Evolutionary conservation across 192 early-diverging fungal genomes (phyloP).

Genomic region (Jimgerdemannia flammicorona): DNA sequence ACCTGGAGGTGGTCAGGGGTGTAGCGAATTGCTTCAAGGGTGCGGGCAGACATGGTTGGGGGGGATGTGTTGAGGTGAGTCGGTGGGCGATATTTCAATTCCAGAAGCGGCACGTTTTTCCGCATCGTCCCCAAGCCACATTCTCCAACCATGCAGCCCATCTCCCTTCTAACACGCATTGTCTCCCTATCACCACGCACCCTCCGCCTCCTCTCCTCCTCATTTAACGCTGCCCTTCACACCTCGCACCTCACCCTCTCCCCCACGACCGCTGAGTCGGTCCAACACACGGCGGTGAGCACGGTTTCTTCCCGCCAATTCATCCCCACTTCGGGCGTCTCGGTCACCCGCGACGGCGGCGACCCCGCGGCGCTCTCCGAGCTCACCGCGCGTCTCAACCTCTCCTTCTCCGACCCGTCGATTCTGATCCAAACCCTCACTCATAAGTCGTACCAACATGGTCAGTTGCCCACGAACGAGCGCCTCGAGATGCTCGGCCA

Average conservation of each 20-base stretch:
- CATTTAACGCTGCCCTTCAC: background rate
- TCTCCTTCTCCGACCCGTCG: conserved; percentile 24
- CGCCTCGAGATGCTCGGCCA: conserved; percentile 24
- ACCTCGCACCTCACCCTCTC: background rate
- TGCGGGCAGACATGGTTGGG: conserved; percentile 8
- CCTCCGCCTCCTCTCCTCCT: background rate
- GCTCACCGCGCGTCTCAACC: background rate
- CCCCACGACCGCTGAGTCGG: background rate
- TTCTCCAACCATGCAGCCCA: background rate
- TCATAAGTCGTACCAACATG: conserved; percentile 46
- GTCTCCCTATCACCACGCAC: background rate
- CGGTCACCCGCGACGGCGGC: background rate
- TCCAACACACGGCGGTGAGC: too few species aligned
- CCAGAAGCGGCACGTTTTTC: too few species aligned
- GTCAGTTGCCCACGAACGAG: conserved; percentile 43
- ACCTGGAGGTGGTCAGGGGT: conserved; percentile 59
- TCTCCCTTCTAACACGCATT: background rate
- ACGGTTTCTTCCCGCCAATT: background rate
- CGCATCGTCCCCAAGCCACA: background rate
- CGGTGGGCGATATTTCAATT: too few species aligned
- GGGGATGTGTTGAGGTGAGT: too few species aligned
- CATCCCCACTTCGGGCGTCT: background rate
- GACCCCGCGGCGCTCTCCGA: background rate
- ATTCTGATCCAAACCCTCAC: conserved; percentile 44
- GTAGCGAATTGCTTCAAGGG: conserved; percentile 54